These are phyloP conservation scores for Wickerhamomyces silvicola DNA, from an alignment of 805 yeast genomes.

Conservation along the genomic window DNA sequence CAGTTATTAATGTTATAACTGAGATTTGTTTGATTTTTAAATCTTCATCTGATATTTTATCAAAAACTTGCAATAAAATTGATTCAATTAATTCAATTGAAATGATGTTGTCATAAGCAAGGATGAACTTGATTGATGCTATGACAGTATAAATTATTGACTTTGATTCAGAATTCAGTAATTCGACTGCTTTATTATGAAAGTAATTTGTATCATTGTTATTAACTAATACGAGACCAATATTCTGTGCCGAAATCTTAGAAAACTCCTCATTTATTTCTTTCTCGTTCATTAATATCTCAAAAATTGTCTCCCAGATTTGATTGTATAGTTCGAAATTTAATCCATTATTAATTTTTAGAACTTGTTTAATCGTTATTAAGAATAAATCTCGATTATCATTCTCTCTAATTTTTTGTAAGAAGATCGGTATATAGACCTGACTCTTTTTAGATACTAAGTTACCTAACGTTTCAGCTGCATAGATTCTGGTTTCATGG, in stretches of 20 bases:
- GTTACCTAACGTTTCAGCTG: slow-evolving; percentile 50
- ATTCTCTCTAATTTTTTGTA: slow-evolving; percentile 23
- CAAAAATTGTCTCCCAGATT: slow-evolving; percentile 23
- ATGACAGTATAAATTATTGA: slow-evolving; percentile 22
- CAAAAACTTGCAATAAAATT: slow-evolving; percentile 16
- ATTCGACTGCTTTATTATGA: slow-evolving; percentile 20
- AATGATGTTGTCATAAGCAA: slow-evolving; percentile 25
- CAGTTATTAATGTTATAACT: slow-evolving; percentile 50
- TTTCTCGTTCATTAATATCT: slow-evolving; percentile 5
- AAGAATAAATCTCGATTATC: slow-evolving; percentile 23
- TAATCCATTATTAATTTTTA: slow-evolving; percentile 16
- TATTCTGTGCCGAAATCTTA: slow-evolving; percentile 17
- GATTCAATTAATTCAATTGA: slow-evolving; percentile 19
- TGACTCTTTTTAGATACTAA: slow-evolving; percentile 34
- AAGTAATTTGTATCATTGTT: slow-evolving; percentile 24
- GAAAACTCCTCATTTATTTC: slow-evolving; percentile 20
- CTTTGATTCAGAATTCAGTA: slow-evolving; percentile 14
- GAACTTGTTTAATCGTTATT: slow-evolving; percentile 25
- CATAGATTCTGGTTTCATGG: slow-evolving; percentile 35
- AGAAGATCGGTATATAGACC: slow-evolving; percentile 31
- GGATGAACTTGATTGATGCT: slow-evolving; percentile 30
- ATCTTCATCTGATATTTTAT: slow-evolving; percentile 28
- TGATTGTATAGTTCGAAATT: slow-evolving; percentile 18
- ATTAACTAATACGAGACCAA: slow-evolving; percentile 23
- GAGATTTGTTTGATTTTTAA: slow-evolving; percentile 56